These are phyloP conservation scores for Volvariella surrecta DNA, from an alignment of 1,284 basidiomycete genomes.

Conservation along the genomic window DNA sequence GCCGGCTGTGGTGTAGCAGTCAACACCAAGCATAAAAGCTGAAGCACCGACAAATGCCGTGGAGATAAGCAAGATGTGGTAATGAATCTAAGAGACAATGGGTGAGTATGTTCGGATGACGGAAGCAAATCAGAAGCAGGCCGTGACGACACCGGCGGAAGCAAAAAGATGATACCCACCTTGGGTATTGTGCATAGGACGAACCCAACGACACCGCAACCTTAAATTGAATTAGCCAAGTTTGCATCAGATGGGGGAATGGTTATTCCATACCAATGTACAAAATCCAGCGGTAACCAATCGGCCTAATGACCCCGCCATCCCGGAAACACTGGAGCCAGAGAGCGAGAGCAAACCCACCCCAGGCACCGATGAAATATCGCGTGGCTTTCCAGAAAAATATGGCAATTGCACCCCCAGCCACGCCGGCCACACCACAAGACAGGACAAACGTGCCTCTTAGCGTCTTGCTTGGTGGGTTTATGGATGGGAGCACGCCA, in stretches of 20 bases:
- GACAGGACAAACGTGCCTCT: conserved; percentile 89
- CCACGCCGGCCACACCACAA: conserved; percentile 69
- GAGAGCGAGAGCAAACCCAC: conserved; percentile 80
- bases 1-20: conserved; percentile 87
- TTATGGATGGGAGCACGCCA: conserved; percentile 75
- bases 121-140: conserved; percentile 10
- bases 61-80: conserved; percentile 72
- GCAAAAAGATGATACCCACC: conserved; percentile 20
- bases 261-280: conserved; percentile 53
- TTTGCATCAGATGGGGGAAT: conserved; percentile 6
- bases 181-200: conserved; percentile 58
- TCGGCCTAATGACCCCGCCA: conserved; percentile 72
- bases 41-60: conserved; percentile 89
- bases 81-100: conserved; percentile 46
- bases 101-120: conserved; percentile 12
- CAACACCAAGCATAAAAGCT: conserved; percentile 87
- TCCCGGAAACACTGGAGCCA: conserved; percentile 82
- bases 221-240: conserved; percentile 23
- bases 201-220: conserved; percentile 49
- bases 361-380: conserved; percentile 83
- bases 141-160: no score
- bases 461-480: conserved; percentile 69
- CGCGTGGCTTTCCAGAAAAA: conserved; percentile 87
- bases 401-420: conserved; percentile 78
- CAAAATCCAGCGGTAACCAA: conserved; percentile 82